phyloP scores from a whole-genome alignment of 495 filamentous ascomycete genomes.

The Apiosordaria backusii region DNA sequence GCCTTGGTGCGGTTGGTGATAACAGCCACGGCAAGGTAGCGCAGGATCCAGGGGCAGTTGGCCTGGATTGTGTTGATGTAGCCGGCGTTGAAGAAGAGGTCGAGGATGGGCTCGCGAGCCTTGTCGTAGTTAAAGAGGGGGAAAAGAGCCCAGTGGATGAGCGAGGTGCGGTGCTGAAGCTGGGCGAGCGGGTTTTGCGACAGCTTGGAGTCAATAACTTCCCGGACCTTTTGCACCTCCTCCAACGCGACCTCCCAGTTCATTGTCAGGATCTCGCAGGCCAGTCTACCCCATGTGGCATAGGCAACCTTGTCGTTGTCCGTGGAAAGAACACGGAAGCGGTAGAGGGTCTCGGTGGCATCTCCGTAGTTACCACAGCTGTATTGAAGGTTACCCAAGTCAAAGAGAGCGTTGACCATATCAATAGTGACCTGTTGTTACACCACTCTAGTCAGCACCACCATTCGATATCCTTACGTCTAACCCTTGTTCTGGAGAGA shows the following conservation, averaged over 20 bases:
- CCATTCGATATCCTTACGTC: not conserved
- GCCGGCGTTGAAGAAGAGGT: conserved; percentile 90
- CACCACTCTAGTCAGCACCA: conserved; percentile 18
- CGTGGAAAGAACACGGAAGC: conserved; percentile 94
- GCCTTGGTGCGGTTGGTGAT: conserved; percentile 88
- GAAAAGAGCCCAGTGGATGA: conserved; percentile 98
- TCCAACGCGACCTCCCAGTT: conserved; percentile 97
- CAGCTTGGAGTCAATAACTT: conserved; percentile 83
- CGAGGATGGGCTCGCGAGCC: conserved; percentile 83
- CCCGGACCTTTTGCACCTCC: conserved; percentile 90
- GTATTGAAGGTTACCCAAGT: conserved; percentile 94
- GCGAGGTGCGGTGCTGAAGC: conserved; percentile 89
- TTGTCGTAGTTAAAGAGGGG: conserved; percentile 97
- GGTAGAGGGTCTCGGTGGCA: conserved; percentile 86
- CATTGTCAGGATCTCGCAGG: conserved; percentile 85
- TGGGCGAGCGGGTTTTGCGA: conserved; percentile 95
- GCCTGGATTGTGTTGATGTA: conserved; percentile 99
- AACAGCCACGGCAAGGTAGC: conserved; percentile 91
- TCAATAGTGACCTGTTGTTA: conserved; percentile 68
- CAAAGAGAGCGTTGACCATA: conserved; percentile 91
- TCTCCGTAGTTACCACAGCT: conserved; percentile 87
- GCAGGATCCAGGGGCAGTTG: conserved; percentile 91
- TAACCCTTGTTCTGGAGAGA: not conserved
- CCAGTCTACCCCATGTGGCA: conserved; percentile 95
- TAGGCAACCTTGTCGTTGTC: conserved; percentile 95